Conservation (phyloP, 805 yeast genomes). For the Debaryomyces tyrocola region DNA sequence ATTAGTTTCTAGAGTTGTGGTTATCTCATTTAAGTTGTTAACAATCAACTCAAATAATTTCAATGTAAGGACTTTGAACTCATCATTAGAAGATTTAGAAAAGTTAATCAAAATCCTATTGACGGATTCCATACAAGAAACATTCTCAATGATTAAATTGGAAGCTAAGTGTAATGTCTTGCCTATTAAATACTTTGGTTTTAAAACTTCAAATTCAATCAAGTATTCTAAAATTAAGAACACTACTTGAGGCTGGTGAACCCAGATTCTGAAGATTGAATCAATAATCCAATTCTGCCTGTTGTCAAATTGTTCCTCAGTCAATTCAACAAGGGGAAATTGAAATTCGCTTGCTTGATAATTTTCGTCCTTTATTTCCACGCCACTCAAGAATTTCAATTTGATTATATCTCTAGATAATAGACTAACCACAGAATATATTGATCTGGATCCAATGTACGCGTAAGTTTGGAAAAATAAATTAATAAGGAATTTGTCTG, state of each 20-base stretch:
- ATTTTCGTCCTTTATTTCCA: constrained; percentile 27
- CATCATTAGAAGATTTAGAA: constrained; percentile 11
- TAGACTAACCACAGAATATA: constrained; percentile 50
- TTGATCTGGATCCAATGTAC: constrained; percentile 83
- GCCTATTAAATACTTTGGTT: constrained; percentile 26
- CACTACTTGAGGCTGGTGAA: constrained; percentile 45
- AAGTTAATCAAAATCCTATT: constrained; percentile 31
- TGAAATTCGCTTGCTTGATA: constrained; percentile 22
- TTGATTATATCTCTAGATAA: constrained; percentile 41
- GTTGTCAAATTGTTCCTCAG: constrained; percentile 20
- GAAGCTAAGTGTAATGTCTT: constrained; percentile 24
- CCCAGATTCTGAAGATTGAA: constrained; percentile 42
- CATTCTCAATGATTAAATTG: constrained; percentile 39
- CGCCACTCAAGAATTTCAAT: constrained; percentile 38
- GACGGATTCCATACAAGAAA: constrained; percentile 44
- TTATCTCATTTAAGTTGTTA: constrained; percentile 28
- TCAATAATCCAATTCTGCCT: constrained; percentile 40
- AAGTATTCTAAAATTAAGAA: constrained; percentile 43
- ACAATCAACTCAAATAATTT: constrained; percentile 25
- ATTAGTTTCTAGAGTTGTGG: constrained; percentile 12
- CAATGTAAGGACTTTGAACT: constrained; percentile 7
- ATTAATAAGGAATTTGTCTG: constrained; percentile 48
- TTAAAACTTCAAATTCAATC: constrained; percentile 37
- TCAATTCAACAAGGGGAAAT: constrained; percentile 27
- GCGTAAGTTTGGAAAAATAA: constrained; percentile 71